Evolutionary conservation across 1,284 basidiomycete species (phyloP).

Genomic region (Golubevia sp.): DNA sequence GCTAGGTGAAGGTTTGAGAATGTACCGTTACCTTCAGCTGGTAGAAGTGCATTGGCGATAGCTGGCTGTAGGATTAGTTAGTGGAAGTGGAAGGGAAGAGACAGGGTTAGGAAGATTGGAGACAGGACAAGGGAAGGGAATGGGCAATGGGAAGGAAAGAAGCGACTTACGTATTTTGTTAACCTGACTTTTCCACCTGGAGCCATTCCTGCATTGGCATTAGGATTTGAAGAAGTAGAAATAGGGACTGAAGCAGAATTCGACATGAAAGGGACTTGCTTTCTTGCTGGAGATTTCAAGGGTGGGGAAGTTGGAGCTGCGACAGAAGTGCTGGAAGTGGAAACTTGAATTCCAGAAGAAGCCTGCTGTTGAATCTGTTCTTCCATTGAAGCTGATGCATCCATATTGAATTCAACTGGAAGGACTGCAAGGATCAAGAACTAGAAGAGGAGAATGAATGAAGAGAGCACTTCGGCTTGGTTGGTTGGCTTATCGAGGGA

Average conservation of each 20-base stretch:
- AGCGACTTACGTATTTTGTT: constrained; percentile 39
- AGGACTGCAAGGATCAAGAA: too few relatives aligned
- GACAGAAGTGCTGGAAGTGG: constrained; percentile 23
- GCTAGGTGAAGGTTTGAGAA: constrained; percentile 72
- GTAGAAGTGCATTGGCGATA: constrained; percentile 53
- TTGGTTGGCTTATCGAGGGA: too few relatives aligned
- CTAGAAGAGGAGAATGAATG: too few relatives aligned
- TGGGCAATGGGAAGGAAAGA: neutral
- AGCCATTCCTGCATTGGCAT: constrained; percentile 18
- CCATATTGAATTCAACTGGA: too few relatives aligned
- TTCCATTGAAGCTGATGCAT: too few relatives aligned
- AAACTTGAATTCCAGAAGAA: constrained; percentile 28
- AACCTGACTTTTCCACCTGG: constrained; percentile 58
- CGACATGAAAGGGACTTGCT: too few relatives aligned
- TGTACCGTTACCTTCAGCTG: constrained; percentile 60
- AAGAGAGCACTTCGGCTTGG: too few relatives aligned
- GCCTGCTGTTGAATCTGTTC: neutral
- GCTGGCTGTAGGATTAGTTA: constrained; percentile 16
- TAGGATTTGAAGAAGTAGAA: constrained; percentile 11
- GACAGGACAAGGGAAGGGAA: constrained; percentile 1
- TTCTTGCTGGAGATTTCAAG: constrained; percentile 8
- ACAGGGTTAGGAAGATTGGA: neutral
- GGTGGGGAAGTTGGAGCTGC: constrained; percentile 24
- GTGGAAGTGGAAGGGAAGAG: neutral
- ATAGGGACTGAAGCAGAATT: neutral